A percentile compares a stretch with the other conserved stretches of the same genome.
Conservation (phyloP, 2,329 filamentous ascomycete genomes). For the Setomelanomma holmii region DNA sequence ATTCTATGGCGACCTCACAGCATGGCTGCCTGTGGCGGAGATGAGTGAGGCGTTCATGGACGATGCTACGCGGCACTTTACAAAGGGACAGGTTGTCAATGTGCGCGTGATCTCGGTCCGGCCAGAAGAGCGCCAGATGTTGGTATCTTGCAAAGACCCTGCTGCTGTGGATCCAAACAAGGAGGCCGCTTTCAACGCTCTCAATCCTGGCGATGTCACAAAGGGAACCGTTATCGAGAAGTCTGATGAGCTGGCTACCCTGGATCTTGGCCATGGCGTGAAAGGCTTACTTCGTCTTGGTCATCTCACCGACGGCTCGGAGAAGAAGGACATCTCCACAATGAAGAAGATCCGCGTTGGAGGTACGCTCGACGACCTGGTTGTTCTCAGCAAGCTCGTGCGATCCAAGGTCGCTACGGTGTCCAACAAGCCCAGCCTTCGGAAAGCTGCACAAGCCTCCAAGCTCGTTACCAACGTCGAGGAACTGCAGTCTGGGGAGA, state of each 20-base stretch:
- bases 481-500: constrained; percentile 72
- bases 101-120: constrained; percentile 87
- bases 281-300: constrained; percentile 78
- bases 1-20: constrained; percentile 84
- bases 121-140: constrained; percentile 71
- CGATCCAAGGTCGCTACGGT: constrained; percentile 77
- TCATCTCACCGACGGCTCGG: constrained; percentile 85
- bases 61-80: constrained; percentile 88
- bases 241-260: constrained; percentile 55
- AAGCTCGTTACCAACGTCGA: constrained; percentile 75
- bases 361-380: constrained; percentile 80
- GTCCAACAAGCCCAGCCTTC: constrained; percentile 81
- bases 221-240: constrained; percentile 69
- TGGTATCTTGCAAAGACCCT: constrained; percentile 93
- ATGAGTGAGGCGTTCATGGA: constrained; percentile 98
- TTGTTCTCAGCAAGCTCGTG: constrained; percentile 86
- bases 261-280: constrained; percentile 79
- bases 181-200: constrained; percentile 71
- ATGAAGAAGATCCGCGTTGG: constrained; percentile 85
- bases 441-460: constrained; percentile 76
- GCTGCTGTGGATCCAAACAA: constrained; percentile 80
- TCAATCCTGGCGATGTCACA: constrained; percentile 77
- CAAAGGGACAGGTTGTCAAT: constrained; percentile 86
- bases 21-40: constrained; percentile 89
- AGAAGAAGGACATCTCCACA: constrained; percentile 76